These are phyloP conservation scores for Teunomyces stri DNA, from an alignment of 805 yeast species.

Conservation along the genomic window DNA sequence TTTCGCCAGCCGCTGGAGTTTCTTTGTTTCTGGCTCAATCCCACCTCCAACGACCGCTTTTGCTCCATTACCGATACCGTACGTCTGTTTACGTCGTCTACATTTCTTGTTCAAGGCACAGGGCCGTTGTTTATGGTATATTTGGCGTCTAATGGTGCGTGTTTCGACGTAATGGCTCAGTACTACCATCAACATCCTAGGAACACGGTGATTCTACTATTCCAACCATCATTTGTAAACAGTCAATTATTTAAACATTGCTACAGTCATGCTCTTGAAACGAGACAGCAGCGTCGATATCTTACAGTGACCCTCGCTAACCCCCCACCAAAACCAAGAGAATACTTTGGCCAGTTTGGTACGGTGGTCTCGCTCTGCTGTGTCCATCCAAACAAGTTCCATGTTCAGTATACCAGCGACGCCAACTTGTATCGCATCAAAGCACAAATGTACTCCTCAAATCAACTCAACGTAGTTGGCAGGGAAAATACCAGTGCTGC, in stretches of 20 bases:
- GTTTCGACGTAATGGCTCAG: background rate
- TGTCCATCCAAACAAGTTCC: background rate
- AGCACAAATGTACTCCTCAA: background rate
- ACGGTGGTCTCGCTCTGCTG: background rate
- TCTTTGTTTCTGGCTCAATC: background rate
- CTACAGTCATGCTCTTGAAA: background rate
- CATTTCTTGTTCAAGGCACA: background rate
- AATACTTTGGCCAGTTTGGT: background rate
- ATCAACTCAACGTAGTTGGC: slow-evolving; percentile 91
- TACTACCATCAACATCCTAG: background rate
- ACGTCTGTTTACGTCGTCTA: background rate
- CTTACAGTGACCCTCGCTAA: background rate
- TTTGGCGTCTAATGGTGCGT: background rate
- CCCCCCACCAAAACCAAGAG: background rate
- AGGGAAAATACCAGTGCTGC: slow-evolving; percentile 90
- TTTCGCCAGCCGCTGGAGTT: background rate
- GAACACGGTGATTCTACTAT: background rate
- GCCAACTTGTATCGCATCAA: background rate
- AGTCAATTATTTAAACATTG: background rate
- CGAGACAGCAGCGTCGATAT: background rate
- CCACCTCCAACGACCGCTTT: background rate
- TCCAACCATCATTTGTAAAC: background rate
- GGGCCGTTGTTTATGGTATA: background rate
- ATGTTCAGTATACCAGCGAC: background rate
- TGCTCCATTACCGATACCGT: background rate